Base-by-base conservation (phyloP, 2,329 filamentous ascomycete genomes). In the Beauveria scarabaeidicola region DNA sequence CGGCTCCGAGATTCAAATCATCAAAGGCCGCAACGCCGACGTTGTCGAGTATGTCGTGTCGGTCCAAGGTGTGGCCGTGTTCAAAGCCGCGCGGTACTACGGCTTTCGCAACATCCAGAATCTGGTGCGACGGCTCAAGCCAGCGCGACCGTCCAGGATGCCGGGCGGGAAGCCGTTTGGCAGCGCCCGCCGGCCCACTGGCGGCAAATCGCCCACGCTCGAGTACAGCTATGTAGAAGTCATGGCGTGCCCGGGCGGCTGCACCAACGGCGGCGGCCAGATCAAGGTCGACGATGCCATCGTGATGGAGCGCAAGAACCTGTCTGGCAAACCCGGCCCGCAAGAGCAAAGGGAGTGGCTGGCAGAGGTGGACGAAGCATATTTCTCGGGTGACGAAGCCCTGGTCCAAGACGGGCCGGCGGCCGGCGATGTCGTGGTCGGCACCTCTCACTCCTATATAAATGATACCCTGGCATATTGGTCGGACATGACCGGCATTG, bases 51-150 rank as follows among this genome's bases (percentile, higher is more conserved):
- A 94, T 70, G 78, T 81, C 2, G 80, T 97, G 23, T 81, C 83
- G 15, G 76, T 74, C 54, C 69, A 77, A 3, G 81, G 81, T 10
- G 76, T 85, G 63, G 74, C 80, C 3, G 72, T 95, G 2, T 85
- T 95, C 75, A 89, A 85, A 69, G 88, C 90, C 21, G 93, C 93
- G 4, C 86, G 94, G 55, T 99, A 93, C 73, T 99, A 99, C 71
- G 94, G 94, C 6, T 99, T 99, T 78, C 83, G 94, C 56, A 99
- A 99, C 69, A 99, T 99, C 63, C 94, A 97, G 72, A 99, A 99
- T 69, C 83, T 99, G 5, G 94, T 99, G 17, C 86, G 94, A n/a
- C 86, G 88, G 62, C 75, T 99, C 52, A 96, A 95, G 71, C 94
- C 94, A 0, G 83, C 88, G 0, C 86, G 84, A 60, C 79, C 83